A percentile compares a stretch with the other conserved stretches of the same genome.
phyloP scores from a whole-genome alignment of 225 moss, liverwort and hornwort genomes.

The Rhytidiadelphus loreus region DNA sequence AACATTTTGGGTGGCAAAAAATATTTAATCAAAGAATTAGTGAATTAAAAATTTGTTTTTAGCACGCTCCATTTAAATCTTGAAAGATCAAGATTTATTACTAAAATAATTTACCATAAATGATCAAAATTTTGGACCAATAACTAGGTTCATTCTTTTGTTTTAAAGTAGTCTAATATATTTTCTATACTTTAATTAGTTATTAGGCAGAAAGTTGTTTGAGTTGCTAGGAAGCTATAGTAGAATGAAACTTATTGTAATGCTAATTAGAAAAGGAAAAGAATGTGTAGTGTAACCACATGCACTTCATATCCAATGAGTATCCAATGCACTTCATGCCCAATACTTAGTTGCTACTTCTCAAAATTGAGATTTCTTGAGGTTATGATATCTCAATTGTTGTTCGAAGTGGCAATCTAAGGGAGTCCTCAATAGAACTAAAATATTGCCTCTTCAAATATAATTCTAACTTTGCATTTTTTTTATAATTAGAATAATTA shows the following conservation, averaged over 20 bases:
- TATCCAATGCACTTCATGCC: no score
- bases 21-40: neutral
- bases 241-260: neutral
- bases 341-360: no score
- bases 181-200: no score
- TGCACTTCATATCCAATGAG: no score
- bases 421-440: rapidly evolving
- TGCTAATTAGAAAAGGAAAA: neutral
- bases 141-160: neutral
- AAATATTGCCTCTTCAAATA: rapidly evolving
- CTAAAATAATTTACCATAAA: neutral
- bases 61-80: neutral
- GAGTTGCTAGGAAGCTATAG: no score
- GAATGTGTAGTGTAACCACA: neutral
- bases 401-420: neutral
- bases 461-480: neutral
- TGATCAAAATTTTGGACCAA: neutral
- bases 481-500: neutral
- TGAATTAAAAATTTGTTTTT: neutral
- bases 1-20: rapidly evolving
- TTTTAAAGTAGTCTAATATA: neutral
- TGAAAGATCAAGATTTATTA: neutral
- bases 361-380: no score
- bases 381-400: neutral
- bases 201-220: no score